Evolutionary conservation across 352 stramenopile genomes (phyloP), one percentile per base, ranked within the genome.

Genomic region (Pythium plurisporium): DNA sequence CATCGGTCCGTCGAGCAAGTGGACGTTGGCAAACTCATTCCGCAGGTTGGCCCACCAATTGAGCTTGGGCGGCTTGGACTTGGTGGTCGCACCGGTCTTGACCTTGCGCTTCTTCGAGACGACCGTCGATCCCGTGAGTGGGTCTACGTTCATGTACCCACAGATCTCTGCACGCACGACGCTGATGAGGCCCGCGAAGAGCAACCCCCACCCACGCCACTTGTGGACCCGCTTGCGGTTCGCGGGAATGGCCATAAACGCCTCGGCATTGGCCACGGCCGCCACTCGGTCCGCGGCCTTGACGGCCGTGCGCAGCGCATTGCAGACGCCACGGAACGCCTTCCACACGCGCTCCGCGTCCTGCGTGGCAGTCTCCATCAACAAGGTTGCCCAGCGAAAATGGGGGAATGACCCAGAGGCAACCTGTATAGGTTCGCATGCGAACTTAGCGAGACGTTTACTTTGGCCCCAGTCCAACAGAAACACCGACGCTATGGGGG

Each of bases 121-220:
- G 25, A 25, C 12, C 1, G 22, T 25, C 27, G n/a, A 22, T 10
- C 46, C 45, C 26, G 30, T 45, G 3, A 7, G 40, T 4, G 22
- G 11, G n/a, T 41, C 47, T 0, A 68, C 29, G 6, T 54, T 50
- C 27, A 89, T 59, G 34, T 76, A 89, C 43, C 33, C 27, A 30
- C 77, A 65, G 52, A 77, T 57, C 17, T 94, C 79, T 25, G 38
- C 49, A 38, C 76, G 72, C 5, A 94, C 55, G 10, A 73, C 69
- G 20, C 73, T 49, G 33, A 91, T 63, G 10, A 89, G 38, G 34
- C 55, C 73, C 8, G 65, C 71, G 29, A 91, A 62, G 27, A 91
- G 41, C 45, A 77, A 70, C 5, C 79, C 79, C 83, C 83, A 94
- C 10, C 64, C 73, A 47, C 74, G 74, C 83, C 81, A 94, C 47